Evolutionary conservation across 2,329 filamentous ascomycete species (phyloP), one percentile per base, ranked within the genome.

Genomic region (Alternaria triticina): DNA sequence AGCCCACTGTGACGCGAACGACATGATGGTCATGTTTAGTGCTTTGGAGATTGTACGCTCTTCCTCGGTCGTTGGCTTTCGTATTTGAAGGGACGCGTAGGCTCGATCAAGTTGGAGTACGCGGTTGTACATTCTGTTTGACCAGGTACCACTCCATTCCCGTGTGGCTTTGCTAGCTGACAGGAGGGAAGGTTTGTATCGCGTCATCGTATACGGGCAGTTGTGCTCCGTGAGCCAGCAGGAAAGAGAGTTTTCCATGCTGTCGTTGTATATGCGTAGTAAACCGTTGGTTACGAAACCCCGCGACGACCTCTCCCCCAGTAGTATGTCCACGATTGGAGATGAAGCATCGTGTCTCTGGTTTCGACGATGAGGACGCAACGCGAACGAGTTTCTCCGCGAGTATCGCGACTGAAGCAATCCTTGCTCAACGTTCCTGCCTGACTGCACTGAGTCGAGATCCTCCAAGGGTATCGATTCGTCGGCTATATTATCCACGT

Each of bases 191-290:
- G 69, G 66, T 30, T 70, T 61, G 46, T 77, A 68, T 59, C 77
- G 44, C 17, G 49, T 40, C 36, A 59, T 54, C 13, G 25, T 77
- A 64, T 86, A 86, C 0, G 85, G 85, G 54, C 85, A 86, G 5
- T 83, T 86, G 47, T 81, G 78, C 62, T 86, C 85, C 0, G 83
- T 85, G n/a, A 86, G 66, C 85, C 85, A 86, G 68, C 85, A 86
- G 1, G 84, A 83, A 3, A 86, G 71, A 12, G 82, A 83, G 63
- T 85, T 83, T 63, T 87, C 85, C 65, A 86, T 77, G 23, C 84
- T 85, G 64, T 86, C 85, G 63, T 86, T 84, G 67, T 86, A 87
- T 27, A 86, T 83, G 23, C 79, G 79, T 27, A 86, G 71, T 9
- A 86, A 74, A 11, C 74, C 80, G 17, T 82, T 76, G 0, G 81